Evolutionary conservation across 140 eudicot species (phyloP), one percentile per base, ranked within the genome.

Genomic region (Cichorium intybus): DNA sequence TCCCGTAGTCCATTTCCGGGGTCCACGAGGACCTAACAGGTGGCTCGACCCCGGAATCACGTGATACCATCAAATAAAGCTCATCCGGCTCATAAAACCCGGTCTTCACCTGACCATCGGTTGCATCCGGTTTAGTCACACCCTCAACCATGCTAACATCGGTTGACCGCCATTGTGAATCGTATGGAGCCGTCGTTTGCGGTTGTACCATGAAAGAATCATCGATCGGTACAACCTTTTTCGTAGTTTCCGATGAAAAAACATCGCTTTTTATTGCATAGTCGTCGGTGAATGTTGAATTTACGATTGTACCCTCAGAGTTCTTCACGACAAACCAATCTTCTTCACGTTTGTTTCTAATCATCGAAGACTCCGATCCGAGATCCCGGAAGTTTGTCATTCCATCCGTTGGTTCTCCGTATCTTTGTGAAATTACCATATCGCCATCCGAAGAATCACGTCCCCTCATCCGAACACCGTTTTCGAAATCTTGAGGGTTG

Each of bases 151-250:
- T 72, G 80, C 78, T 80, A 37, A 89, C 75, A 54, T 75, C 80
- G 15, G 89, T 80, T 16, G 94, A 69, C 43, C 78, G 82, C 94
- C 91, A 86, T 49, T 79, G 76, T 41, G 95, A 72, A 21, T 73
- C 91, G 49, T 78, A 74, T 16, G 68, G 75, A 41, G 41, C 33
- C 1, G 74, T 60, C 7, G 87, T 37, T 62, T 81, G 95, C 4
- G 94, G 81, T 66, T 92, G 96, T 61, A 93, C 84, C 83, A 93
- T 93, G 77, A 93, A 77, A 6, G 99, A 93, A 77, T 93, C 97
- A 52, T 93, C 99, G 47, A 84, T 60, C 4, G 83, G 76, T 34
- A 71, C 75, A 16, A 28, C 54, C 55, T 72, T 81, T 74, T 75
- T 74, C 47, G 69, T 62, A 8, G 64, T 54, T 64, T 83, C 90